phyloP scores from a whole-genome alignment of 176 grass and related monocot species.

The Neostapfia colusana region DNA sequence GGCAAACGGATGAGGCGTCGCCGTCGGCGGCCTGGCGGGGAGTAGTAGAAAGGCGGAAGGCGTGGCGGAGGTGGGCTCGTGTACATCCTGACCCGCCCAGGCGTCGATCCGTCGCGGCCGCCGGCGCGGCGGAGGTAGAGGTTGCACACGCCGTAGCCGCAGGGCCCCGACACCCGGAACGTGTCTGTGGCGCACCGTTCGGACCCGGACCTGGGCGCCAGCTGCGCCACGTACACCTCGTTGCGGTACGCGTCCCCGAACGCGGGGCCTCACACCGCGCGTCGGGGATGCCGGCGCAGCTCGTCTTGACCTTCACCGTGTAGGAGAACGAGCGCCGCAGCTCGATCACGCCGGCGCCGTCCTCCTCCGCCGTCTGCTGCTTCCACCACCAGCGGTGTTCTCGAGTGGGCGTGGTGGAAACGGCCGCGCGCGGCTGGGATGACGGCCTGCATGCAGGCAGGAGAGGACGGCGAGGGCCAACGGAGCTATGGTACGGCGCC shows the following conservation, averaged over 20 bases:
- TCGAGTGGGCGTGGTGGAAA: too few relatives aligned
- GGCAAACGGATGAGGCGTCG: background rate
- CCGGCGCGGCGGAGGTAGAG: constrained; percentile 73
- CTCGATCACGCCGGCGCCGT: background rate
- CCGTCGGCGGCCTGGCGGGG: constrained; percentile 21
- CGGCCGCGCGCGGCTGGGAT: background rate
- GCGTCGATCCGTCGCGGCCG: constrained; percentile 59
- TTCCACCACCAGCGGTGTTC: background rate
- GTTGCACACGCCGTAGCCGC: constrained; percentile 85
- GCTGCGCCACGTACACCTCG: constrained; percentile 67
- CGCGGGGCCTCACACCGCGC: constrained; percentile 63
- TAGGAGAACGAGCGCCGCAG: constrained; percentile 47
- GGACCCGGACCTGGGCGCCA: constrained; percentile 49
- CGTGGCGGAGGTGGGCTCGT: too few relatives aligned
- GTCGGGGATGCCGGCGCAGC: constrained; percentile 50
- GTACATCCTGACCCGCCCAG: constrained; percentile 68
- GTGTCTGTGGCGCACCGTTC: constrained; percentile 83
- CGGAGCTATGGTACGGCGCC: background rate
- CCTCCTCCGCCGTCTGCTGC: background rate
- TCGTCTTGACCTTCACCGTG: constrained; percentile 81
- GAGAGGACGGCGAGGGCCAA: constrained; percentile 18
- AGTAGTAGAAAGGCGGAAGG: constrained; percentile 84
- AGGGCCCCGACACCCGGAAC: constrained; percentile 64
- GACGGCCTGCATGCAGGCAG: background rate
- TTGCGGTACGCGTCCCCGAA: constrained; percentile 72